phyloP scores from a whole-genome alignment of 2,329 filamentous ascomycete genomes.

The Karstenula rhodostoma region DNA sequence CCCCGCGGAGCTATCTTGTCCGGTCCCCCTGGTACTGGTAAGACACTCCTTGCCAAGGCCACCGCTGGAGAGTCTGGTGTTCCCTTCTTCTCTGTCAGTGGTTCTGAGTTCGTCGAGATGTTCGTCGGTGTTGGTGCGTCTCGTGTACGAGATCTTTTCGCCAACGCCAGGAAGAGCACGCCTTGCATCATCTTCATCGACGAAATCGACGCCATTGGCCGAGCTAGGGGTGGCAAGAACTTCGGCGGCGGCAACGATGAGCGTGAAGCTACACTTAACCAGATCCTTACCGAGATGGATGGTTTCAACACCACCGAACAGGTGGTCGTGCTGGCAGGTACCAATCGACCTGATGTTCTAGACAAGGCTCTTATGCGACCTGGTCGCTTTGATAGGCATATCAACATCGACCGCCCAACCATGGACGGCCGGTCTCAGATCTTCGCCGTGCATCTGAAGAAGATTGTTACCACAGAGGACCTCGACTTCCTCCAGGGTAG shows the following conservation, averaged over 20 bases:
- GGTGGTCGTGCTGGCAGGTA: conserved; percentile 95
- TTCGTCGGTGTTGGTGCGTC: conserved; percentile 98
- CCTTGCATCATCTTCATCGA: conserved; percentile 99
- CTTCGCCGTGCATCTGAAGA: conserved; percentile 91
- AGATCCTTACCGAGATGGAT: conserved; percentile 99
- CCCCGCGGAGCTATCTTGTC: conserved; percentile 95
- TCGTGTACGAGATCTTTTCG: conserved; percentile 91
- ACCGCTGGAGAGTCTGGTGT: conserved; percentile 97
- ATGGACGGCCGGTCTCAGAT: conserved; percentile 98
- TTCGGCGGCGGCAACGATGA: conserved; percentile 95
- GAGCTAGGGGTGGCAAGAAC: conserved; percentile 82
- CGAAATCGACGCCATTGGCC: conserved; percentile 97
- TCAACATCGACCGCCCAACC: conserved; percentile 91
- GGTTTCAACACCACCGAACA: conserved; percentile 98
- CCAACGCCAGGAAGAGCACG: conserved; percentile 92
- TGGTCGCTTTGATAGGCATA: conserved; percentile 96
- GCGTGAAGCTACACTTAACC: conserved; percentile 94
- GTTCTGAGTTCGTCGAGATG: conserved; percentile 99
- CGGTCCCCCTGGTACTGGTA: conserved; percentile 97
- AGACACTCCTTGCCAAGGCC: conserved; percentile 95
- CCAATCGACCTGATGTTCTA: conserved; percentile 92
- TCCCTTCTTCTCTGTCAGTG: conserved; percentile 97
- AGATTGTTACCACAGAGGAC: conserved; percentile 93
- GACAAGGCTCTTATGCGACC: conserved; percentile 97
- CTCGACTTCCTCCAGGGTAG: conserved; percentile 86